Base-by-base conservation (phyloP, 2,329 filamentous ascomycete species). In the Sporothrix brasiliensis region DNA sequence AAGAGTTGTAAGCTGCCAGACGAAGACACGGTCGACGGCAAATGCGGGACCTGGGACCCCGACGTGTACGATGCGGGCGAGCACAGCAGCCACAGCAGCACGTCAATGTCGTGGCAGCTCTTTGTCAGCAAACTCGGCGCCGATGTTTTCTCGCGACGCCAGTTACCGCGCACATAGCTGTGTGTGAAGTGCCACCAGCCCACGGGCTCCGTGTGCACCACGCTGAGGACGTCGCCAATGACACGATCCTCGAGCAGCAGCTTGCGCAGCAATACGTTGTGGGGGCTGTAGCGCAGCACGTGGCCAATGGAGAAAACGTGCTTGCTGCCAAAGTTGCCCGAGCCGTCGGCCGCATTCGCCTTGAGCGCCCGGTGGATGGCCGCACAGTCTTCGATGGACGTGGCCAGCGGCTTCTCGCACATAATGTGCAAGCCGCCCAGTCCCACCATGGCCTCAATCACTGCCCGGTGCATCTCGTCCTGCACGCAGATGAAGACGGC, bases 161-260 rank as follows among this genome's bases (percentile, higher is more conserved):
- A 98, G 80, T 98, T 97, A 19, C 95, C 95, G 60, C 92, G 87
- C 49, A 98, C 94, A 75, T 94, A 97, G 54, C 90, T 93, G 79
- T 97, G 94, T 0, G 91, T 85, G 78, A 96, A 98, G 79, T 98
- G 95, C 92, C 93, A 98, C 89, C 91, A 97, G 0, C 95, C 95
- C 0, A 99, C 90, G 0, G 95, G 95, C 79, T 98, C 95, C 0
- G 92, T 95, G 79, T 98, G 95, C 73, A 96, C 92, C 52, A 97
- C 85, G 52, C 91, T 94, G 68, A 96, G 83, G 41, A 97, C 84
- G 69, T 97, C 91, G 7, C 95, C 95, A 76, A 99, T 90, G 14
- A 89, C 87, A 14, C 86, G 85, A 68, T 96, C 88, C 73, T 91
- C 85, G 0, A 93, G 85, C 5, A 98, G 84, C 19, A 98, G 82